Base-by-base conservation (phyloP, 345 rosid species). In the Eucalyptus curtisii region DNA sequence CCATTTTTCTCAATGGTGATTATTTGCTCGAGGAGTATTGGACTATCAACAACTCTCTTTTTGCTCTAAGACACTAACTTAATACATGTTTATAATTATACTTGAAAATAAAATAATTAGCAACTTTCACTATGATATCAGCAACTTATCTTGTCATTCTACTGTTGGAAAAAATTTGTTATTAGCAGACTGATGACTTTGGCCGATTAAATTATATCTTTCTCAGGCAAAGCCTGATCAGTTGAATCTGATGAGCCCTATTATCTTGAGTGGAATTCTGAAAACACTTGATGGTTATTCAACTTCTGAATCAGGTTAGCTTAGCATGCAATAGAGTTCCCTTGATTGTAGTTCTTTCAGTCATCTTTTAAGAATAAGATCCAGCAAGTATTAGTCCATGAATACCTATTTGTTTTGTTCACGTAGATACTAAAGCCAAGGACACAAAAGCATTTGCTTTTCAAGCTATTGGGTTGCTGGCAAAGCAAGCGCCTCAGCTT, bases 251-350 rank as follows among this genome's bases (percentile, higher is more conserved):
- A 95, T 97, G 99, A 97, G 99, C 64, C 99, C 95, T 87, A 91
- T 96, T 55, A 95, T 97, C 89, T 90, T 97, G 86, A 96, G 84
- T 91, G 95, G 94, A 68, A 95, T 96, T 91, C 86, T 95, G 93
- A 97, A 95, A 93, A 93, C 96, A 92, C 99, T 97, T 90, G 99
- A 97, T 93, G 91, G 96, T 90, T 95, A 91, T 91, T 93, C 96
- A 64, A 89, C 85, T 87, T 94, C 94, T 90, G 97, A 95, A 89
- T 91, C 99, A 96, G 99, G 99, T 97, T n/a, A 71, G 85, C 25
- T 82, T 15, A 81, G 64, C 86, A 87, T 87, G 87, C 57, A 76
- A 33, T 44, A 37, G 49, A 17, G 37, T 31, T 87, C 20, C 3
- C 45, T 88, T 88, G 90, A 40, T 64, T 31, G 61, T 89, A 79